Evolutionary conservation across 2,329 filamentous ascomycete species (phyloP).

Genomic region (Knufia petricola): DNA sequence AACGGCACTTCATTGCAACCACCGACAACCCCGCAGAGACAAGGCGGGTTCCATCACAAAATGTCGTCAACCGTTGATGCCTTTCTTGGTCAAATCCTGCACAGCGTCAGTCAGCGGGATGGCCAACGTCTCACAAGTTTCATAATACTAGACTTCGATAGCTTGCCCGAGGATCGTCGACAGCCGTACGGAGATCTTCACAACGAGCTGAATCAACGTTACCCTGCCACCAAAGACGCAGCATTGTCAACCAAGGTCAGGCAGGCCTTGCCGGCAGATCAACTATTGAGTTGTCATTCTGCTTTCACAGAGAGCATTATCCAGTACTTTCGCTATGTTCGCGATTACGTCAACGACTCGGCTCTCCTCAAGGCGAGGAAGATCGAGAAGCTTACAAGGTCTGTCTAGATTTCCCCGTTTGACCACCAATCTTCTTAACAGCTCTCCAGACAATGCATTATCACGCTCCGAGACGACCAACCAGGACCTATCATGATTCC

Average conservation of each 20-base stretch:
- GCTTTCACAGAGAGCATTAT: slow-evolving; percentile 20
- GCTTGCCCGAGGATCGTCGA: slow-evolving; percentile 15
- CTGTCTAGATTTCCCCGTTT: too few relatives aligned
- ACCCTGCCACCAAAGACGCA: slow-evolving; percentile 17
- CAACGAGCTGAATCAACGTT: slow-evolving; percentile 16
- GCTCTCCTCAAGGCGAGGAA: slow-evolving; percentile 20
- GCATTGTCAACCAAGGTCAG: slow-evolving; percentile 17
- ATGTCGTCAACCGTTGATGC: slow-evolving; percentile 13
- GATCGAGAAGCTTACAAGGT: slow-evolving; percentile 21
- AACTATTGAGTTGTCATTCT: slow-evolving; percentile 19
- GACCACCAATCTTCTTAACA: too few relatives aligned
- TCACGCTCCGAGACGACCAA: slow-evolving; percentile 67
- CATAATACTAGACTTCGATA: slow-evolving; percentile 21
- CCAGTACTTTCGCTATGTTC: slow-evolving; percentile 22
- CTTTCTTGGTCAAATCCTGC: slow-evolving; percentile 18
- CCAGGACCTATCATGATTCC: slow-evolving; percentile 75
- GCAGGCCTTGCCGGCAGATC: slow-evolving; percentile 15
- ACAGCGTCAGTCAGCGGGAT: slow-evolving; percentile 15
- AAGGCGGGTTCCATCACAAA: too few relatives aligned
- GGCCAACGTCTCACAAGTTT: slow-evolving; percentile 20
- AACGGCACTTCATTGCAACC: too few relatives aligned
- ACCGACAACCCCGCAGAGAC: too few relatives aligned
- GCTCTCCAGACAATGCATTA: slow-evolving; percentile 60
- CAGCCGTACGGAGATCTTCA: slow-evolving; percentile 21
- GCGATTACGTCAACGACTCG: slow-evolving; percentile 19